phyloP scores from a whole-genome alignment of 2,329 filamentous ascomycete species.

The Pseudocercospora cruenta region DNA sequence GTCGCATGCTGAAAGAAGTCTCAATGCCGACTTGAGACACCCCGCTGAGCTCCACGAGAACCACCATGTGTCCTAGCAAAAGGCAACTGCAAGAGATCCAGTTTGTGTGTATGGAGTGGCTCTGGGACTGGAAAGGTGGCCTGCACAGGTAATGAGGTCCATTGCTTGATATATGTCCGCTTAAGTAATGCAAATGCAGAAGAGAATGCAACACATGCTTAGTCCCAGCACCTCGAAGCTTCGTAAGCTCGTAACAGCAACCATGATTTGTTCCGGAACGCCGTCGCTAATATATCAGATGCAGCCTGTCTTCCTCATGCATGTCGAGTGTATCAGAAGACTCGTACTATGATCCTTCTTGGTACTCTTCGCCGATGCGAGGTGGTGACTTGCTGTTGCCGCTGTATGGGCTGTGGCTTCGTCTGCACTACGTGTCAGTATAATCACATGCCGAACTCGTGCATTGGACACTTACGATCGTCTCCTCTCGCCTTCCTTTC shows the following conservation, averaged over 20 bases:
- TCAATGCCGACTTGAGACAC: no score
- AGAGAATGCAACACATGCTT: background rate
- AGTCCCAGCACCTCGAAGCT: background rate
- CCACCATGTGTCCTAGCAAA: no score
- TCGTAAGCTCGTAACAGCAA: background rate
- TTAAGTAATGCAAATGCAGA: background rate
- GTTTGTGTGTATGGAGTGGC: background rate
- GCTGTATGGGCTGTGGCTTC: conserved; percentile 29
- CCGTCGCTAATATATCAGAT: conserved; percentile 16
- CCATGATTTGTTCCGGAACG: conserved; percentile 11
- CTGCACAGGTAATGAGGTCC: background rate
- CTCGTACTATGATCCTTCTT: conserved; percentile 13
- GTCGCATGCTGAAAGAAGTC: no score
- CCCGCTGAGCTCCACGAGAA: no score
- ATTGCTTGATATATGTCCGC: background rate
- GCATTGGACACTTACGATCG: conserved; percentile 66
- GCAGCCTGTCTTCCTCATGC: background rate
- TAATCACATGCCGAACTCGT: background rate
- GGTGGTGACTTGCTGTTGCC: conserved; percentile 31
- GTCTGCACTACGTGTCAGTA: conserved; percentile 18
- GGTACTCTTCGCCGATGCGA: conserved; percentile 34
- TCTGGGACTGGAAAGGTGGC: background rate
- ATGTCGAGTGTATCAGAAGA: conserved; percentile 3
- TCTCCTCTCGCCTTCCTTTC: conserved; percentile 84
- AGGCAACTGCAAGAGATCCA: background rate